Conservation (phyloP, 176 grass and related monocot genomes). For the Triticum timopheevii region DNA sequence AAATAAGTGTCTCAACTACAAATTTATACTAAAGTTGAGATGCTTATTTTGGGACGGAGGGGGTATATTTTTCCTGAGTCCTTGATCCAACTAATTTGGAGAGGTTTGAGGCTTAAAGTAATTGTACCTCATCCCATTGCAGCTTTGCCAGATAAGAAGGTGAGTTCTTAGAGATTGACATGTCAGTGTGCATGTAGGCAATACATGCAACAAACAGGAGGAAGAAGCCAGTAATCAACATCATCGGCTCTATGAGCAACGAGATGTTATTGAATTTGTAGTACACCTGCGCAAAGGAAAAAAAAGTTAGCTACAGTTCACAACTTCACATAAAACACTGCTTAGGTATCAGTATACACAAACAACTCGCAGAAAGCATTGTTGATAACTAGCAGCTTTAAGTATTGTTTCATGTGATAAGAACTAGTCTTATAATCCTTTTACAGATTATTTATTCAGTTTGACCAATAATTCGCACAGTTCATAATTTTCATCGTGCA, state of each 20-base stretch:
- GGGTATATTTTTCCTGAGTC: not conserved
- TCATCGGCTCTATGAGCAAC: conserved; percentile 82
- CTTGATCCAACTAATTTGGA: not conserved
- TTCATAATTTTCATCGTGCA: not conserved
- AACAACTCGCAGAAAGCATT: not conserved
- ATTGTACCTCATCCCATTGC: conserved; percentile 88
- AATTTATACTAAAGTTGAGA: too few relatives aligned
- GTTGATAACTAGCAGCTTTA: not conserved
- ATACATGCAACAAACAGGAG: conserved; percentile 79
- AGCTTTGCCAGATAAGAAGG: conserved; percentile 84
- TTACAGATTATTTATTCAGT: conserved; percentile 12
- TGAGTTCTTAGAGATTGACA: conserved; percentile 95
- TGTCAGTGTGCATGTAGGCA: conserved; percentile 83
- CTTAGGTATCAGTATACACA: not conserved
- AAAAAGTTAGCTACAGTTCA: conserved; percentile 11
- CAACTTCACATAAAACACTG: conserved; percentile 8
- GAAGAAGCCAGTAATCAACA: conserved; percentile 86
- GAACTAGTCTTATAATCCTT: not conserved
- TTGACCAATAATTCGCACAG: not conserved
- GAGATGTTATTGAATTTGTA: conserved; percentile 89
- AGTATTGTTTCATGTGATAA: not conserved
- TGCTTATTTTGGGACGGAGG: too few relatives aligned
- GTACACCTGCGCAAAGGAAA: conserved; percentile 63
- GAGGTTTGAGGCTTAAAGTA: not conserved
- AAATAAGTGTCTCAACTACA: too few relatives aligned